A percentile compares a stretch with the other conserved stretches of the same genome.
phyloP scores from a whole-genome alignment of 2,329 filamentous ascomycete species.

The Colletotrichum musae region DNA sequence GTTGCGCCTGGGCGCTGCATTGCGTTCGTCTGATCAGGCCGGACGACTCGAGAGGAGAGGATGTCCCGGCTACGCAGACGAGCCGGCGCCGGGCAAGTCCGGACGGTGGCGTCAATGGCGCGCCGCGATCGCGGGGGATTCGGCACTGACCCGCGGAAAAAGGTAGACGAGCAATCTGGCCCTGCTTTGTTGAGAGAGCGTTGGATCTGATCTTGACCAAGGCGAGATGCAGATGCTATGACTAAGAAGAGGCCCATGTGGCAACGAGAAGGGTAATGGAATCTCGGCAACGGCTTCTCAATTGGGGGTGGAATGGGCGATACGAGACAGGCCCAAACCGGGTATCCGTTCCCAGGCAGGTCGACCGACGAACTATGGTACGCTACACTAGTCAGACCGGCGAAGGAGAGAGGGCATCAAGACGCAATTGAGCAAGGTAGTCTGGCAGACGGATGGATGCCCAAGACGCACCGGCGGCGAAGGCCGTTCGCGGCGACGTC shows the following conservation, averaged over 20 bases:
- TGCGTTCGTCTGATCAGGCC: constrained; percentile 31
- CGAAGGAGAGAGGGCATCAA: no score
- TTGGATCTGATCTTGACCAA: constrained; percentile 5
- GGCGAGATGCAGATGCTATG: constrained; percentile 5
- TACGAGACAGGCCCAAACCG: constrained; percentile 18
- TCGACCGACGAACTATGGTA: no score
- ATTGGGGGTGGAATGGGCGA: constrained; percentile 13
- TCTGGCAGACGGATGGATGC: no score
- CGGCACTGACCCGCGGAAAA: neutral
- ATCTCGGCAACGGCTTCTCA: constrained; percentile 15
- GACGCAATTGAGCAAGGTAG: no score
- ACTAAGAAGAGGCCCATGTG: constrained; percentile 5
- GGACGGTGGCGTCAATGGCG: neutral
- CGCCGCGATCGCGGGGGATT: neutral
- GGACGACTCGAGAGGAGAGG: constrained; percentile 9
- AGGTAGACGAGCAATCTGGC: neutral
- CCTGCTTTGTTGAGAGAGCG: neutral
- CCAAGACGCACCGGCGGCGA: no score
- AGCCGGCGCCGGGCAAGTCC: neutral
- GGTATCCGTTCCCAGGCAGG: constrained; percentile 6
- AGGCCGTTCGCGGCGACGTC: neutral
- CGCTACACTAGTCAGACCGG: no score
- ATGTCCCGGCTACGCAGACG: constrained; percentile 5
- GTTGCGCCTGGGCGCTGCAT: constrained; percentile 9
- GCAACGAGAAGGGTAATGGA: constrained; percentile 18